Conservation (phyloP, 176 grass and related monocot genomes). For the Oryza longistaminata region DNA sequence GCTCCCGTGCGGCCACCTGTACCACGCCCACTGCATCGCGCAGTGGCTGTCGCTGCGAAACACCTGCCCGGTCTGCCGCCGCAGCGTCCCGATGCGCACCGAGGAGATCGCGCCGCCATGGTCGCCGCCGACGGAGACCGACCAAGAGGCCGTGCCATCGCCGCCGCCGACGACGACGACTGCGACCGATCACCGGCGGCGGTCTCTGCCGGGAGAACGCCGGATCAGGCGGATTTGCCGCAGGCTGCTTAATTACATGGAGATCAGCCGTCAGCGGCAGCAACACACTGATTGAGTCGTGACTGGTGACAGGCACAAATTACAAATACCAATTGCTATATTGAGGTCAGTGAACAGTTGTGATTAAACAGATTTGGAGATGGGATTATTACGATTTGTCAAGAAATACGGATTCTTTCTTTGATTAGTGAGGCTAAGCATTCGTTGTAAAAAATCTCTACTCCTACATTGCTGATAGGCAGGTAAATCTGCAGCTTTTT, state of each 20-base stretch:
- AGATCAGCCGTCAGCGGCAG: background rate
- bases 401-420: too few species aligned
- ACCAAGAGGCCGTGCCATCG: background rate
- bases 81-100: background rate
- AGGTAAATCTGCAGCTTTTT: too few species aligned
- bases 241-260: background rate
- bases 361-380: too few species aligned
- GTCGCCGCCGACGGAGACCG: background rate
- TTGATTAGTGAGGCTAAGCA: too few species aligned
- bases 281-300: background rate
- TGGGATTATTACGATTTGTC: too few species aligned
- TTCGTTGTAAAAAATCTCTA: too few species aligned
- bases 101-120: too few species aligned
- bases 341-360: too few species aligned
- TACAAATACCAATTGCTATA: too few species aligned
- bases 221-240: constrained; percentile 31
- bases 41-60: constrained; percentile 4
- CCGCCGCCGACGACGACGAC: background rate
- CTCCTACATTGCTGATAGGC: too few species aligned
- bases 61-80: constrained; percentile 41
- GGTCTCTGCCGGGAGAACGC: background rate
- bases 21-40: background rate
- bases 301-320: background rate
- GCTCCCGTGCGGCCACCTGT: background rate
- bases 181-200: background rate